phyloP scores from a whole-genome alignment of 2,329 filamentous ascomycete species.

The Fusarium verrucosum region DNA sequence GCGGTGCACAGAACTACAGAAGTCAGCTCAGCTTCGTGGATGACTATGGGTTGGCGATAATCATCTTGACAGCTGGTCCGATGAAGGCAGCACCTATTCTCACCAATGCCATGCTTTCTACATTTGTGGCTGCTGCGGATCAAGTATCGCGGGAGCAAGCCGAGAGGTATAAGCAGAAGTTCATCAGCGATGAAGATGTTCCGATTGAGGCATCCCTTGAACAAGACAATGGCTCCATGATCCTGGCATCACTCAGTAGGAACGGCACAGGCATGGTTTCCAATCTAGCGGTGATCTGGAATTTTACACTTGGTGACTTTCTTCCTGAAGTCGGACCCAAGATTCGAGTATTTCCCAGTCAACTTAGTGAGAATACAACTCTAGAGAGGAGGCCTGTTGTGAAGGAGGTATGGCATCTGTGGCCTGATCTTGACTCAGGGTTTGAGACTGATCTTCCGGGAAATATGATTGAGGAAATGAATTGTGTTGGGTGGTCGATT shows the following conservation, averaged over 20 bases:
- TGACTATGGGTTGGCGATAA: conserved; percentile 48
- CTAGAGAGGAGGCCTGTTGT: conserved; percentile 20
- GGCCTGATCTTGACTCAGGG: conserved; percentile 34
- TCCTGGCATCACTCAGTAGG: conserved; percentile 35
- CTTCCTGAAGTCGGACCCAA: conserved; percentile 25
- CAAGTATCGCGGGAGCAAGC: conserved; percentile 43
- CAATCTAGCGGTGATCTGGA: conserved; percentile 38
- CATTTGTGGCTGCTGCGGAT: conserved; percentile 45
- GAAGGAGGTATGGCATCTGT: conserved; percentile 44
- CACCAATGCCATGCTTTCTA: conserved; percentile 44
- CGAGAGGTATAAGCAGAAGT: conserved; percentile 26
- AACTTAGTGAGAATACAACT: conserved; percentile 16
- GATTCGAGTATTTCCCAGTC: conserved; percentile 43
- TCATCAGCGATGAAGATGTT: not conserved
- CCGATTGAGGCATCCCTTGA: conserved; percentile 28
- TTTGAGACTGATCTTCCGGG: conserved; percentile 45
- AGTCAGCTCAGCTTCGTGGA: conserved; percentile 50
- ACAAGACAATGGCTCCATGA: conserved; percentile 42
- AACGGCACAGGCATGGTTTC: conserved; percentile 37
- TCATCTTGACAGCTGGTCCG: conserved; percentile 48
- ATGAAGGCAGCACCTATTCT: conserved; percentile 43
- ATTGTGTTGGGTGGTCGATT: conserved; percentile 47
- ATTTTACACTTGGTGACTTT: conserved; percentile 37
- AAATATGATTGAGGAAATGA: conserved; percentile 24
- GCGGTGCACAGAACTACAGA: conserved; percentile 48